Evolutionary conservation across 495 filamentous ascomycete genomes (phyloP), one percentile per base, ranked within the genome.

Genomic region (Daldinia loculata): DNA sequence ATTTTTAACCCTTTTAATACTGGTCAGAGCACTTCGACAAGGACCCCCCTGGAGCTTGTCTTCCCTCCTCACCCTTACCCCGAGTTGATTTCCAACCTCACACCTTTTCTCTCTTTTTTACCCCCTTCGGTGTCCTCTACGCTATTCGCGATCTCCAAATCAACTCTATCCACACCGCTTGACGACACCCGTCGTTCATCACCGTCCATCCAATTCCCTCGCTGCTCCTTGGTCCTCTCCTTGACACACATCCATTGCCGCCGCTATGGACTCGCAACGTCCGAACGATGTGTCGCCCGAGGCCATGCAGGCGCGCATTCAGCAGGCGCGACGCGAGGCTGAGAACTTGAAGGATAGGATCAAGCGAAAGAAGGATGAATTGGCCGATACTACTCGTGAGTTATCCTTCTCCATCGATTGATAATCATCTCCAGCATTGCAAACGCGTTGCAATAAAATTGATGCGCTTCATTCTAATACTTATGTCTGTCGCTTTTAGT

Each of bases 361-460:
- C 87, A 99, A 96, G 90, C 89, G 94, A 84, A 95, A 95, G 88
- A 99, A 98, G 91, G 95, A 99, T 88, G 95, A 98, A 81, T 86
- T 99, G 72, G 96, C 94, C 76, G 95, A 99, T 82, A 95, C 94
- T 69, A 95, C 94, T 74, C 89, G 95, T 99, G 87, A 89, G 94
- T 89, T 22, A 55, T 56, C 60, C 9, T 12, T 56, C 3, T 53
- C 3, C 24, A 24, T 53, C 36, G 61, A 61, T 66, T 67, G 53
- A 56, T 11, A 11, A 36, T 71, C 59, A 36, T 38, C 8, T 17
- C 53, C 17, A 14, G 30, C 29, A 11, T 19, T 9, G 29, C 30
- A 29, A 56, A 36, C 53, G 43, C 29, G 29, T 56, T 30, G 1
- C 30, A 36, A 36, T 29, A 29, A 19, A n/a, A 3, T 56, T 56